These are phyloP conservation scores for Bruguiera parviflora DNA, from an alignment of 345 rosid genomes.

Conservation along the genomic window DNA sequence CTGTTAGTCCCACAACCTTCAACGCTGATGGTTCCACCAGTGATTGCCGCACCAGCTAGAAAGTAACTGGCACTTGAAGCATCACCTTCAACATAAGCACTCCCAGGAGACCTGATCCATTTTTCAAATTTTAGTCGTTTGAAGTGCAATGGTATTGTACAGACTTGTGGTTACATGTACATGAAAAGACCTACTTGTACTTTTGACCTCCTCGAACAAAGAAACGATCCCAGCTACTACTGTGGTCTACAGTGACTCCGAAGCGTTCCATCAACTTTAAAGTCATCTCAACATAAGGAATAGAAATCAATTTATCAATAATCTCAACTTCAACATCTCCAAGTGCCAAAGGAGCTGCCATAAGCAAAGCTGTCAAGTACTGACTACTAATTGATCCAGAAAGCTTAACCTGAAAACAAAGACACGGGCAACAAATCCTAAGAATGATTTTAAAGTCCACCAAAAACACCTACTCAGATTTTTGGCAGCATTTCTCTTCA, in stretches of 20 bases:
- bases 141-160: neutral
- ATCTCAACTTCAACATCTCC: slow-evolving; percentile 92
- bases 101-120: slow-evolving; percentile 76
- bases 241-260: slow-evolving; percentile 72
- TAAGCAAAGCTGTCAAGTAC: slow-evolving; percentile 91
- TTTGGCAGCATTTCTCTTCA: too few species aligned
- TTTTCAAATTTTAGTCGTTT: slow-evolving; percentile 11
- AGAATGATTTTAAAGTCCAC: neutral
- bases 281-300: slow-evolving; percentile 98
- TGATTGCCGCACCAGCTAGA: slow-evolving; percentile 94
- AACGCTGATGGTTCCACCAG: slow-evolving; percentile 89
- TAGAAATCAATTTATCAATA: slow-evolving; percentile 74
- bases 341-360: slow-evolving; percentile 95
- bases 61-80: slow-evolving; percentile 99
- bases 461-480: too few species aligned
- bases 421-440: slow-evolving; percentile 7
- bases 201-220: slow-evolving; percentile 78
- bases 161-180: slow-evolving; percentile 1
- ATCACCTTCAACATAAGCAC: slow-evolving; percentile 92
- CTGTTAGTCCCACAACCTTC: slow-evolving; percentile 97
- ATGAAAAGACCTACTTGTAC: slow-evolving; percentile 57
- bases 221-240: slow-evolving; percentile 81
- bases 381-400: slow-evolving; percentile 95
- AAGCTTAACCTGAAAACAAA: slow-evolving; percentile 72
- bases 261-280: slow-evolving; percentile 90